phyloP scores from a whole-genome alignment of 2,329 filamentous ascomycete species.

The Chaetomium sp. region DNA sequence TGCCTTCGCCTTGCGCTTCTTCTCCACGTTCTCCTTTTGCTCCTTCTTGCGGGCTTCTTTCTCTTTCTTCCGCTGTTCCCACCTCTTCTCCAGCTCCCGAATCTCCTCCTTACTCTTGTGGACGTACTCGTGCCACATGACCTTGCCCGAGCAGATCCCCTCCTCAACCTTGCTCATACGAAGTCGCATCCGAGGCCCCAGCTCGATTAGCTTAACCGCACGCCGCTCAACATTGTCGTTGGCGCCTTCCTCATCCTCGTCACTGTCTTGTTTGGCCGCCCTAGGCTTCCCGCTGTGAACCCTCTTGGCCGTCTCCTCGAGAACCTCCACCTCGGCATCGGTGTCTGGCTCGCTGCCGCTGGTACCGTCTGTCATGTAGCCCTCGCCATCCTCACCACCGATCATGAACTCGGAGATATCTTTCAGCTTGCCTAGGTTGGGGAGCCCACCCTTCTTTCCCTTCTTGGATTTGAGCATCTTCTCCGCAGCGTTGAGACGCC shows the following conservation, averaged over 20 bases:
- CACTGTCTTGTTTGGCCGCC: slow-evolving; percentile 35
- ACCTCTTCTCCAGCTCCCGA: slow-evolving; percentile 71
- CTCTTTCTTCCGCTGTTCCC: slow-evolving; percentile 70
- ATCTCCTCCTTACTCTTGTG: slow-evolving; percentile 75
- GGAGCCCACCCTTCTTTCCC: slow-evolving; percentile 64
- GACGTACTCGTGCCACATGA: slow-evolving; percentile 97
- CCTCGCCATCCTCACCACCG: slow-evolving; percentile 66
- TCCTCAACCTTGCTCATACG: slow-evolving; percentile 95
- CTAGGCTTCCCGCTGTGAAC: slow-evolving; percentile 49
- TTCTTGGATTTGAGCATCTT: slow-evolving; percentile 59
- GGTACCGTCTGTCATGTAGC: slow-evolving; percentile 78
- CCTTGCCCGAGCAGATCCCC: slow-evolving; percentile 77
- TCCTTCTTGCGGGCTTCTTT: slow-evolving; percentile 76
- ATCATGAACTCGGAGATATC: slow-evolving; percentile 95
- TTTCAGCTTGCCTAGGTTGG: slow-evolving; percentile 83
- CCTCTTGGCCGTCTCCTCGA: slow-evolving; percentile 55
- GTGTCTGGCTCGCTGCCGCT: slow-evolving; percentile 91
- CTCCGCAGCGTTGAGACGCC: slow-evolving; percentile 78
- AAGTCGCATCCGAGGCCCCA: slow-evolving; percentile 84
- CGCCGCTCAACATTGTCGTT: slow-evolving; percentile 67
- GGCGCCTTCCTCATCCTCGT: slow-evolving; percentile 41
- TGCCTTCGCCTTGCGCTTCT: slow-evolving; percentile 74
- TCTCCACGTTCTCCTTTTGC: slow-evolving; percentile 86
- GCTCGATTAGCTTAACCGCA: slow-evolving; percentile 84
- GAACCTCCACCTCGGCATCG: slow-evolving; percentile 89